Base-by-base conservation (phyloP, 139 green algal genomes). In the Spirogloea muscicola region DNA sequence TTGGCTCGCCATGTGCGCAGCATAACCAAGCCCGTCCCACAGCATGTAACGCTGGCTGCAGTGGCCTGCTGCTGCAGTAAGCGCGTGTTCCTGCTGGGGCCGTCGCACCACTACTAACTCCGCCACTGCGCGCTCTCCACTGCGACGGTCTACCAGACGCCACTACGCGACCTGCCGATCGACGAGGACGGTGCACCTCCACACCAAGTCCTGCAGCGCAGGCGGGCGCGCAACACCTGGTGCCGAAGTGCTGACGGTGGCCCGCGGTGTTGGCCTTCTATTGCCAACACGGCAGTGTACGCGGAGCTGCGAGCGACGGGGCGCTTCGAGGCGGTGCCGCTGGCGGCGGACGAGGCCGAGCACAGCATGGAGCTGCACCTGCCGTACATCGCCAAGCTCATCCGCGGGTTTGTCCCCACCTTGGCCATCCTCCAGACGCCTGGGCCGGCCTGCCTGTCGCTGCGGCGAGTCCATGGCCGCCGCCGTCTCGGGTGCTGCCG, bases 361-460 rank as follows among this genome's bases (percentile, higher is more conserved):
- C 94, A 98, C 86, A 92, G 84, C 69, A 76, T 98, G 63, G 94
- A 98, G 85, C 85, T 98, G 77, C 93, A 98, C 82, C 85, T 92
- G 46, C 91, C 93, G 0, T 98, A 91, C 85, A 91, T 98, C 41
- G 33, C 43, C 3, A 72, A 87, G 16, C 71, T 80, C 33, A 63
- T 65, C n/a, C 16, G n/a, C 40, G 66, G 39, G 74, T 81, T 64
- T 58, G 66, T 55, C 27, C 48, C 33, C 9, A 31, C 40, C 40
- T 7, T 33, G 6, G 52, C 38, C 31, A 62, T 62, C 31, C 6
- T 33, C 21, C 38, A 62, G 52, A 33, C 31, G 52, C 7, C 31
- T 43, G 52, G 40, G 52, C 31, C 31, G 31, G 40, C 31, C 52
- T 33, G 31, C 18, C 40, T 6, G 52, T 39, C 52, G 31, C 46